These are phyloP conservation scores for Alternaria alternata DNA, from an alignment of 2,329 filamentous ascomycete species.

Conservation along the genomic window DNA sequence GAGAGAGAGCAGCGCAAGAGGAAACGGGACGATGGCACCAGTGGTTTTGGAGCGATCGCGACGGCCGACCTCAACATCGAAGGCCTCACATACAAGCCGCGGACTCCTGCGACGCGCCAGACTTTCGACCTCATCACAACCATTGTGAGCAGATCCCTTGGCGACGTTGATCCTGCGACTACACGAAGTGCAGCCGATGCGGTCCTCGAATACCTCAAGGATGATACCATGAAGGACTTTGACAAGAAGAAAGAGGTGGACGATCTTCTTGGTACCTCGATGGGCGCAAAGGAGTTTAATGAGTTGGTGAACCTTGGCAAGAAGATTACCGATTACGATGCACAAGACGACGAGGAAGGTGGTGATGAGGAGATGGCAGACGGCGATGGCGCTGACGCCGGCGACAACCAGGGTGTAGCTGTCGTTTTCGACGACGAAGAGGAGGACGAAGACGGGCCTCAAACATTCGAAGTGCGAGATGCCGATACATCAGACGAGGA, in stretches of 20 bases:
- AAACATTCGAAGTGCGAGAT: constrained; percentile 87
- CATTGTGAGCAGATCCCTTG: constrained; percentile 84
- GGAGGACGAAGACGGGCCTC: constrained; percentile 75
- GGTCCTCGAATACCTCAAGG: constrained; percentile 88
- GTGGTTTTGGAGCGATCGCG: constrained; percentile 74
- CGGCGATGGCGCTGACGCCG: constrained; percentile 72
- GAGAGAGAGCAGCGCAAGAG: constrained; percentile 86
- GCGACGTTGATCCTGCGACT: constrained; percentile 91
- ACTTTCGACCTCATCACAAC: constrained; percentile 95
- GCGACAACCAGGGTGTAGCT: constrained; percentile 94
- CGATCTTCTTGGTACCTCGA: constrained; percentile 83
- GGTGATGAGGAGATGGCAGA: constrained; percentile 72
- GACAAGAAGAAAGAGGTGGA: constrained; percentile 99
- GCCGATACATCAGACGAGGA: constrained; percentile 81
- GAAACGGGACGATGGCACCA: constrained; percentile 73
- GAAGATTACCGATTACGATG: constrained; percentile 98
- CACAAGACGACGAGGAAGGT: constrained; percentile 88
- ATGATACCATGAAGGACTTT: constrained; percentile 94
- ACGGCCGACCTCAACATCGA: constrained; percentile 86
- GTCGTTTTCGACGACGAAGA: constrained; percentile 96
- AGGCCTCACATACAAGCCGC: constrained; percentile 88
- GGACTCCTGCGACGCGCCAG: constrained; percentile 88
- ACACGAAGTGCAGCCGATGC: constrained; percentile 94
- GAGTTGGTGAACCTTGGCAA: constrained; percentile 95
- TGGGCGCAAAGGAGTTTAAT: constrained; percentile 92